Base-by-base conservation (phyloP, 2,329 filamentous ascomycete species). In the Periconia sp. region DNA sequence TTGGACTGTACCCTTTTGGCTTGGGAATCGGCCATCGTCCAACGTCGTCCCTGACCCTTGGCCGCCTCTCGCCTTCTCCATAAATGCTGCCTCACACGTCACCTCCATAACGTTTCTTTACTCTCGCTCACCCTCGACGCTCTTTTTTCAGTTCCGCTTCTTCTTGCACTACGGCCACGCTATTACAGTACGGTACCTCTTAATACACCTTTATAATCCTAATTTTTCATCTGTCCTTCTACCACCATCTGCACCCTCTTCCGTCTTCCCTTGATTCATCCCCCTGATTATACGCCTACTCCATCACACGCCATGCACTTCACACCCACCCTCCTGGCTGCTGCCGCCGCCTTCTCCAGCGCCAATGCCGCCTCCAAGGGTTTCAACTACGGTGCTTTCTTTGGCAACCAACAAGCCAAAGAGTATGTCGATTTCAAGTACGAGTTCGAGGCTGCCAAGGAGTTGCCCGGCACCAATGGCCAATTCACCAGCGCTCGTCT, bases 311-410 rank as follows among this genome's bases (percentile, higher is more conserved):
- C 37, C 30, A 76, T 75, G 74, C 70, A 68, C 15, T 61, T 71
- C 55, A 63, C 65, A 42, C 61, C 71, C 19, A 61, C 65, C 19
- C n/a, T 75, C 40, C 42, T 75, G 50, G 73, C 72, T 59, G 61
- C 74, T 35, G 70, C 72, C 37, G 67, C 71, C 42, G 57, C 75
- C 17, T 47, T 81, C 49, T 73, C 77, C 40, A 72, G 74, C 14
- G 71, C 72, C 60, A 63, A 68, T 45, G 71, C 71, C 41, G 68
- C 65, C 37, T 62, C 66, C 59, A 70, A 70, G 47, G 89, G 89
- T 62, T 91, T 91, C 84, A 91, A 91, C 81, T 91, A 89, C 60
- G 88, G 86, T 59, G 79, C 81, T 53, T 81, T 81, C 55, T 85
- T 85, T 67, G 82, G 79, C 45, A 82, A 85, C 63, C 82, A 85